Evolutionary conservation across 192 early-diverging fungal species (phyloP).

Genomic region (Podila epigama): DNA sequence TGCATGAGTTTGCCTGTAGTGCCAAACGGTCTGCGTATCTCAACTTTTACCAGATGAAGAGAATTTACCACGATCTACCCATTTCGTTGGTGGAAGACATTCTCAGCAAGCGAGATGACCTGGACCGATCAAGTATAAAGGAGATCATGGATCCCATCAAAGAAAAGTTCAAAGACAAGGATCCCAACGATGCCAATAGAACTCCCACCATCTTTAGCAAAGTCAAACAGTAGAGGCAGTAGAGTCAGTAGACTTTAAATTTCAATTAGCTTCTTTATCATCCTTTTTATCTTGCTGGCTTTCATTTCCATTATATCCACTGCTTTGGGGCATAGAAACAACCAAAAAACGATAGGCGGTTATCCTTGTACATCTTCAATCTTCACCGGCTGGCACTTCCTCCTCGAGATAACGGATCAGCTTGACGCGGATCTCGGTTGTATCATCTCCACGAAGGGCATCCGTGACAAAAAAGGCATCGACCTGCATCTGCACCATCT

Average conservation of each 20-base stretch:
- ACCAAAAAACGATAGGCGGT: conserved; percentile 2
- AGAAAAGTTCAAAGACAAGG: conserved; percentile 70
- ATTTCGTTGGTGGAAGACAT: conserved; percentile 93
- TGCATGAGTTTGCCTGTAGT: conserved; percentile 82
- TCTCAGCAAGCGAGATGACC: conserved; percentile 86
- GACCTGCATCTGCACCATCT: conserved; percentile 97
- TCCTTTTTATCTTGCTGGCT: too few species aligned
- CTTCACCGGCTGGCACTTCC: conserved; percentile 93
- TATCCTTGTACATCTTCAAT: conserved; percentile 54
- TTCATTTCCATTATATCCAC: too few species aligned
- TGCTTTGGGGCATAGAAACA: too few species aligned
- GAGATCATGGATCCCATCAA: conserved; percentile 87
- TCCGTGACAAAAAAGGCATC: conserved; percentile 87
- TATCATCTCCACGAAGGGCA: conserved; percentile 85
- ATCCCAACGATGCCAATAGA: conserved; percentile 50
- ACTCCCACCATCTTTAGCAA: conserved; percentile 65
- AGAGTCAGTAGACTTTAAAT: too few species aligned
- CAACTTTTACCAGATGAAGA: conserved; percentile 91
- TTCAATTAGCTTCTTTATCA: background rate
- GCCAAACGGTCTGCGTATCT: conserved; percentile 86
- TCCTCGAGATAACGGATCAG: conserved; percentile 91
- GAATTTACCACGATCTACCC: conserved; percentile 91
- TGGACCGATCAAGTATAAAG: conserved; percentile 84
- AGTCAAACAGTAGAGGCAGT: conserved; percentile 54
- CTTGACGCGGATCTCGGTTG: conserved; percentile 92